Evolutionary conservation across 2,329 filamentous ascomycete species (phyloP), one percentile per base, ranked within the genome.

Genomic region (Pseudopithomyces maydicus): DNA sequence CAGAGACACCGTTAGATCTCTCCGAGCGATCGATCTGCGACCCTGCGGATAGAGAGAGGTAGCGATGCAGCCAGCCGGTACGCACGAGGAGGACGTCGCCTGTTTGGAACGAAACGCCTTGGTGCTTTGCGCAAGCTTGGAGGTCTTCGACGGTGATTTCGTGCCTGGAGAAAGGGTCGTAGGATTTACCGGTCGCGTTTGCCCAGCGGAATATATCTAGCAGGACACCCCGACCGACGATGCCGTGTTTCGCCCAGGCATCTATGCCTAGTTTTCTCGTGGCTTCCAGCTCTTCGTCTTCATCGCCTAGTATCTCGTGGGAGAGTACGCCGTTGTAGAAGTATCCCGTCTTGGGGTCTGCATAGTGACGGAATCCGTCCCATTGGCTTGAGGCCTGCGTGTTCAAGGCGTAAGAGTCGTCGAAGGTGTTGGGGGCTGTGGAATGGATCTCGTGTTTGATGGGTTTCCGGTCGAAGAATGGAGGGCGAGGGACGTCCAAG

Each of bases 401-500:
- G 42, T 74, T 75, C 54, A 72, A 19, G 2, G 41, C 29, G 14
- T 32, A 43, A 1, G 38, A 35, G n/a, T 75, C 73, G 39, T 74
- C 72, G 26, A 66, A 64, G 0, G 60, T 63, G 8, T 64, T 61
- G 6, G 57, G 56, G 29, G 56, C 64, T 2, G 64, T 58, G 1
- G 55, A 57, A 14, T 58, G 58, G 35, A 69, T 67, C 29, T 46
- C 47, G 29, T 69, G 64, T 57, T 84, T 77, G 66, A 89, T 86
- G 2, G 78, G 72, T 57, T 82, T 79, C 15, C 86, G 80, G 55
- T 79, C 77, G 71, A 88, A 87, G 69, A 86, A 84, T 17, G 84
- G 79, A 10, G 80, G 69, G 44, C 81, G 73, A 32, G 79, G 81
- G 11, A 82, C 81, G 71, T 85, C 78, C 5, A 89, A 77, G 0